Base-by-base conservation (phyloP, 768 basidiomycete species). In the Epithele typhae region DNA sequence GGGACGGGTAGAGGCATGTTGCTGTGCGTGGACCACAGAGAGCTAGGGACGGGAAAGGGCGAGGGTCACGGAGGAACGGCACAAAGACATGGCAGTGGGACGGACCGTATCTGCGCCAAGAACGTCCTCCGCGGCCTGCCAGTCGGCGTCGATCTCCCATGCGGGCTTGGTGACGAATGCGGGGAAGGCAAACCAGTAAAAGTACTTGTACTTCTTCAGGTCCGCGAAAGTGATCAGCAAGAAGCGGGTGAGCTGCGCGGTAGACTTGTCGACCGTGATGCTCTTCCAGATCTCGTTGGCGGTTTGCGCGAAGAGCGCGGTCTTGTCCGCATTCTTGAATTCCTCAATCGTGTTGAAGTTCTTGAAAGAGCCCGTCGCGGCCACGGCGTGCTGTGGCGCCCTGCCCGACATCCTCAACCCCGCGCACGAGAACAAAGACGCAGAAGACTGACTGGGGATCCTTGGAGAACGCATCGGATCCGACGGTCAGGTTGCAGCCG, bases 261-360 rank as follows among this genome's bases (percentile, higher is more conserved):
- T 69, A 51, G 81, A 73, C 36, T 75, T 75, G 45, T 72, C 76
- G 24, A 69, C 61, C 37, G 72, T 51, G 53, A 84, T 77, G 52
- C 74, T 69, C 32, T 81, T 66, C 86, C 85, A 90, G 55, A 91
- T 87, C 85, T 82, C 73, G 51, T 84, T 76, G 0, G 84, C 81
- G 49, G 85, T 64, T 23, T 74, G 60, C 46, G 87, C 87, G 68
- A 98, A 92, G 15, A 96, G 65, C n/a, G 79, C 77, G 5, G 84
- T 80, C 74, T 99, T 99, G 58, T 92, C 84, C 0, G 87, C 84
- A 6, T 81, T 79, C 58, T 85, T 92, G 72, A 97, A 98, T 10
- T 96, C 92, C 56, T 98, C 93, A 56, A 98, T 87, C 8, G 95
- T 97, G 62, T 98, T 99, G 70, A 81, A 97, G 65, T 97, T 98